phyloP scores from a whole-genome alignment of 2,329 filamentous ascomycete genomes.

The Cercospora brassicicola region DNA sequence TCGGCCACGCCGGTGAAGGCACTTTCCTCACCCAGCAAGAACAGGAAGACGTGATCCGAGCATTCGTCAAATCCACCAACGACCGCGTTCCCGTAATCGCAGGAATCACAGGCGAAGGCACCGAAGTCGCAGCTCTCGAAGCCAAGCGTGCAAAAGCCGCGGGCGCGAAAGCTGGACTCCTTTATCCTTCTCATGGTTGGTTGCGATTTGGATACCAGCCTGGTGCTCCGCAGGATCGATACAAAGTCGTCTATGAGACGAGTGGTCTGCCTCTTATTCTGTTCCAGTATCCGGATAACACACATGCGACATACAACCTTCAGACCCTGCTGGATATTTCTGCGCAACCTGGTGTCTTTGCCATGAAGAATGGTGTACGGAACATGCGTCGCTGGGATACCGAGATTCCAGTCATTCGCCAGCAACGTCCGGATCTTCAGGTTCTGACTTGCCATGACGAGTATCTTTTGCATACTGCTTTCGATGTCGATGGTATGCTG shows the following conservation, averaged over 20 bases:
- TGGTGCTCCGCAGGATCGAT: not conserved
- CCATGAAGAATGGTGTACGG: not conserved
- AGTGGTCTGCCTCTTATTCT: not conserved
- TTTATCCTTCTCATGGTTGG: not conserved
- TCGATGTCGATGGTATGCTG: constrained; percentile 56
- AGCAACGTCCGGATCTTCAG: constrained; percentile 52
- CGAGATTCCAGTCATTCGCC: not conserved
- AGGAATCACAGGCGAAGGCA: not conserved
- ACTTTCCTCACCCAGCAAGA: not conserved
- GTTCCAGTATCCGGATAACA: not conserved
- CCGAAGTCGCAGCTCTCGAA: not conserved
- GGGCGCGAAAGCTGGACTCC: not conserved
- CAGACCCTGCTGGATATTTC: not conserved
- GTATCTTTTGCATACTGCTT: constrained; percentile 54
- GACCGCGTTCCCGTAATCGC: not conserved
- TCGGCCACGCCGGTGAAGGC: constrained; percentile 55
- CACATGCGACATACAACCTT: not conserved
- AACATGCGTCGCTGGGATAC: not conserved
- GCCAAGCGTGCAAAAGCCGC: not conserved
- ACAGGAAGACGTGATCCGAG: not conserved
- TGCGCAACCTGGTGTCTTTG: not conserved
- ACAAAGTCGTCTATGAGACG: not conserved
- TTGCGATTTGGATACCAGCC: not conserved
- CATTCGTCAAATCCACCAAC: not conserved
- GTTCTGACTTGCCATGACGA: constrained; percentile 56